Evolutionary conservation across 192 early-diverging fungal species (phyloP).

Genomic region (Entomortierella beljakovae): DNA sequence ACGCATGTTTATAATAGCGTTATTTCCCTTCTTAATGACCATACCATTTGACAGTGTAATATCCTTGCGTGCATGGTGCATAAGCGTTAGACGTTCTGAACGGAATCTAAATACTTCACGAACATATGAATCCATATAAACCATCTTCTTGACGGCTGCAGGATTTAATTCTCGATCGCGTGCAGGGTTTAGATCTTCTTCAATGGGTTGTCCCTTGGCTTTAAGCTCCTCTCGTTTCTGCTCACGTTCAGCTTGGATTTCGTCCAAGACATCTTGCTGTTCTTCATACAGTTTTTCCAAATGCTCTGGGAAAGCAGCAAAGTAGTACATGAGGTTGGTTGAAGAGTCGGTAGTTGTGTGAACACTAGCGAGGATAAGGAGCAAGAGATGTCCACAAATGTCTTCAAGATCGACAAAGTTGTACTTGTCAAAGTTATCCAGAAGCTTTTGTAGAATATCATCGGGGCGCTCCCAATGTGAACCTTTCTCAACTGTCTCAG

Average conservation of each 20-base stretch:
- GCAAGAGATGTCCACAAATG: conserved; percentile 44
- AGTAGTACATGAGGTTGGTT: conserved; percentile 35
- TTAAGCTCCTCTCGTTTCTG: conserved; percentile 12
- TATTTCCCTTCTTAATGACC: conserved; percentile 36
- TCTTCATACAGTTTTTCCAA: conserved; percentile 41
- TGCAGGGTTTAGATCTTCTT: conserved; percentile 17
- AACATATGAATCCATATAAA: conserved; percentile 55
- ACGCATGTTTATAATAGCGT: conserved; percentile 41
- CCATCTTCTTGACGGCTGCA: conserved; percentile 48
- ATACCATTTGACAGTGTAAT: conserved; percentile 48
- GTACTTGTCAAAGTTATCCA: conserved; percentile 54
- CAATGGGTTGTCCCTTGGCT: neutral
- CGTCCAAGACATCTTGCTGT: conserved; percentile 41
- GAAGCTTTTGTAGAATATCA: conserved; percentile 52
- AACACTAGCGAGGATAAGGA: conserved; percentile 53
- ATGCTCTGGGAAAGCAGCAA: conserved; percentile 41
- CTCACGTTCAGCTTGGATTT: conserved; percentile 23
- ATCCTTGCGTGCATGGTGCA: conserved; percentile 30
- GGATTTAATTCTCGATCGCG: conserved; percentile 29
- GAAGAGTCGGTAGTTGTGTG: conserved; percentile 53
- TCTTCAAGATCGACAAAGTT: conserved; percentile 38
- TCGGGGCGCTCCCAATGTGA: conserved; percentile 17
- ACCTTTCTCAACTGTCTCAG: conserved; percentile 11
- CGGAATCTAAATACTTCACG: conserved; percentile 53
- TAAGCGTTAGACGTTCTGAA: conserved; percentile 14